These are phyloP conservation scores for Leavenworthia alabamica DNA, from an alignment of 345 rosid genomes.

Conservation along the genomic window DNA sequence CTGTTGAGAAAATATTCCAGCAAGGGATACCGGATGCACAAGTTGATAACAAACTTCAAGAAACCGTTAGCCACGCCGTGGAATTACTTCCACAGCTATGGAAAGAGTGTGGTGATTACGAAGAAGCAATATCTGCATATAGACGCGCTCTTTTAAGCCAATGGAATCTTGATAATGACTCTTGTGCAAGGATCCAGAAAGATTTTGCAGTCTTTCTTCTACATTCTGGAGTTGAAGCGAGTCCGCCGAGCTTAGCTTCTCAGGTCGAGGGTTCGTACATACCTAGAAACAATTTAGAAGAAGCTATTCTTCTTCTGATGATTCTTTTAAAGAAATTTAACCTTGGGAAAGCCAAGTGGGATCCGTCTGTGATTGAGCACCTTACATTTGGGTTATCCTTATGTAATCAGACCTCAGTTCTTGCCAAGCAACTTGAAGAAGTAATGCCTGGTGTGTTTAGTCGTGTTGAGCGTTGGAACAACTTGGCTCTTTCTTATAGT, in stretches of 20 bases:
- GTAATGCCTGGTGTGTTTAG: conserved; percentile 68
- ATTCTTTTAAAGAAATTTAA: conserved; percentile 57
- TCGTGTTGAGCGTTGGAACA: conserved; percentile 85
- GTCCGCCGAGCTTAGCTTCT: conserved; percentile 66
- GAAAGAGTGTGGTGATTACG: conserved; percentile 64
- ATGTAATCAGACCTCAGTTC: conserved; percentile 65
- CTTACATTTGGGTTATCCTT: conserved; percentile 66
- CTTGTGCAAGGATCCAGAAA: conserved; percentile 83
- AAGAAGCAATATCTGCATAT: conserved; percentile 69
- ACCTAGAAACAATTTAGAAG: conserved; percentile 86
- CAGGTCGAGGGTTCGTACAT: conserved; percentile 73
- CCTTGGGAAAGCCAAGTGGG: conserved; percentile 67
- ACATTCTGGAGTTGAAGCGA: conserved; percentile 82
- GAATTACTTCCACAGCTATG: conserved; percentile 82
- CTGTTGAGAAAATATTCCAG: conserved; percentile 71
- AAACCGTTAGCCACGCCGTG: conserved; percentile 82
- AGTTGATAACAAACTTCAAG: conserved; percentile 67
- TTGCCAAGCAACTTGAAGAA: conserved; percentile 79
- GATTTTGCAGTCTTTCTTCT: conserved; percentile 73
- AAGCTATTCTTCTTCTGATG: conserved; percentile 85
- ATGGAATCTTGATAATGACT: conserved; percentile 73
- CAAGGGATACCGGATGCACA: conserved; percentile 80
- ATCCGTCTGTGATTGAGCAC: conserved; percentile 80
- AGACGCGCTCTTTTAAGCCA: conserved; percentile 81
- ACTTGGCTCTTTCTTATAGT: conserved; percentile 67